Conservation (phyloP, 129 eudicot genomes). For the Gnaphalium uliginosum region DNA sequence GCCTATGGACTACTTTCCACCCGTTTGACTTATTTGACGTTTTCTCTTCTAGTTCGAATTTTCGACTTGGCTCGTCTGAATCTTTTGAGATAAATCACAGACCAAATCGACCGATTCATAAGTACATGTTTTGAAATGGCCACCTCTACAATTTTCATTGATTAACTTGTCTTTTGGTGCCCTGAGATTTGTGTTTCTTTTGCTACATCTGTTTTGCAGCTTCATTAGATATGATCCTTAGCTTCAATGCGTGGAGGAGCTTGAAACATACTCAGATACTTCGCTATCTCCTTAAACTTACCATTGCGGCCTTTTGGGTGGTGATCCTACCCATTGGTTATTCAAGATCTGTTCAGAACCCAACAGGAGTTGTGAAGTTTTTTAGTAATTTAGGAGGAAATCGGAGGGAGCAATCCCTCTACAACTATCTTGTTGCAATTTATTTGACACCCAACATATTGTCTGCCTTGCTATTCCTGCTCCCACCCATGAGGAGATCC, state of each 20-base stretch:
- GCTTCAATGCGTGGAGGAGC: slow-evolving; percentile 91
- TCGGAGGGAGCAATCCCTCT: slow-evolving; percentile 54
- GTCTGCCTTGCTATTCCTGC: slow-evolving; percentile 69
- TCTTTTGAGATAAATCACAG: not conserved
- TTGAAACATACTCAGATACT: slow-evolving; percentile 74
- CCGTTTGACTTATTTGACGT: not conserved
- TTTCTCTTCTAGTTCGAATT: not conserved
- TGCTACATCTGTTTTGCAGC: slow-evolving; percentile 51
- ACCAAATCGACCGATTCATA: slow-evolving; percentile 1
- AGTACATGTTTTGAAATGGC: slow-evolving; percentile 2
- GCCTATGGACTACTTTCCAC: not conserved
- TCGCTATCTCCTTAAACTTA: slow-evolving; percentile 76
- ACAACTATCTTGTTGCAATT: slow-evolving; percentile 67
- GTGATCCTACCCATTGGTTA: slow-evolving; percentile 82
- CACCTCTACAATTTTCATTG: not conserved
- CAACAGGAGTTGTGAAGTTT: slow-evolving; percentile 74
- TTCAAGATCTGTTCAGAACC: slow-evolving; percentile 67
- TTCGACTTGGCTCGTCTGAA: not conserved
- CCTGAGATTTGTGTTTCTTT: slow-evolving; percentile 13
- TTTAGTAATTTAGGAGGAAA: slow-evolving; percentile 66
- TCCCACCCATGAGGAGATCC: slow-evolving; percentile 79
- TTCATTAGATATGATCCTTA: slow-evolving; percentile 72
- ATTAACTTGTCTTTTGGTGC: not conserved
- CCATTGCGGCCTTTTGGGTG: slow-evolving; percentile 86
- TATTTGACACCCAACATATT: slow-evolving; percentile 76